phyloP scores from a whole-genome alignment of 169 alveolate genomes.

The Babesia bovis region DNA sequence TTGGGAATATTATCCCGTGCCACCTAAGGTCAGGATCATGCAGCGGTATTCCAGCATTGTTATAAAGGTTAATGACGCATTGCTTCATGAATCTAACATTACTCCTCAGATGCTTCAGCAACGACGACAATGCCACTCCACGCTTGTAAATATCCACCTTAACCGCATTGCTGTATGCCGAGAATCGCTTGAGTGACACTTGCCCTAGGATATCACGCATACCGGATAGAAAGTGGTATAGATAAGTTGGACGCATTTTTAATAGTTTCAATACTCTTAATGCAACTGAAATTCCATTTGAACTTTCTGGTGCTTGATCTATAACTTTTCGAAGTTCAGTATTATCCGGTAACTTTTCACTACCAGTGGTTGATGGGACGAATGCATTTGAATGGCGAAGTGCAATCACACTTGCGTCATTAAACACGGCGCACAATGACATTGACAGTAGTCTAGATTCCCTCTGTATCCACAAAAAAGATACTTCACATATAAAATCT shows the following conservation, averaged over 20 bases:
- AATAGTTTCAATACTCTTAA: conserved; percentile 21
- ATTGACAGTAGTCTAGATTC: conserved; percentile 9
- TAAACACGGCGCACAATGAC: conserved; percentile 6
- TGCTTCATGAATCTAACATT: conserved; percentile 13
- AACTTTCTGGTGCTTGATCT: not conserved
- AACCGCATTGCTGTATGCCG: conserved; percentile 17
- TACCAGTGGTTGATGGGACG: conserved; percentile 7
- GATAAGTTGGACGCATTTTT: conserved; percentile 22
- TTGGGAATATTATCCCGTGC: not conserved
- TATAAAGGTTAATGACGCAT: conserved; percentile 21
- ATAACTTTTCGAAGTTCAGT: not conserved
- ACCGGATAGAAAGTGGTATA: conserved; percentile 35
- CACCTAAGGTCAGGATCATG: not conserved
- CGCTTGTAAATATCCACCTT: conserved; percentile 8
- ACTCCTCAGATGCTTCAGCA: conserved; percentile 8
- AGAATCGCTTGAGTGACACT: conserved; percentile 19
- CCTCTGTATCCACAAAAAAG: conserved; percentile 20
- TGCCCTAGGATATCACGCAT: conserved; percentile 42
- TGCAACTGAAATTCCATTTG: not conserved
- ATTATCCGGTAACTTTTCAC: not conserved
- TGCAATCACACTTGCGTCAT: conserved; percentile 20
- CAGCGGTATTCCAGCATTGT: conserved; percentile 27
- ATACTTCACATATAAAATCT: conserved; percentile 17
- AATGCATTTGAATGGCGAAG: conserved; percentile 35
- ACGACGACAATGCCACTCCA: not conserved